Base-by-base conservation (phyloP, 208 protist genomes). In the Wallacemonas sp. region DNA sequence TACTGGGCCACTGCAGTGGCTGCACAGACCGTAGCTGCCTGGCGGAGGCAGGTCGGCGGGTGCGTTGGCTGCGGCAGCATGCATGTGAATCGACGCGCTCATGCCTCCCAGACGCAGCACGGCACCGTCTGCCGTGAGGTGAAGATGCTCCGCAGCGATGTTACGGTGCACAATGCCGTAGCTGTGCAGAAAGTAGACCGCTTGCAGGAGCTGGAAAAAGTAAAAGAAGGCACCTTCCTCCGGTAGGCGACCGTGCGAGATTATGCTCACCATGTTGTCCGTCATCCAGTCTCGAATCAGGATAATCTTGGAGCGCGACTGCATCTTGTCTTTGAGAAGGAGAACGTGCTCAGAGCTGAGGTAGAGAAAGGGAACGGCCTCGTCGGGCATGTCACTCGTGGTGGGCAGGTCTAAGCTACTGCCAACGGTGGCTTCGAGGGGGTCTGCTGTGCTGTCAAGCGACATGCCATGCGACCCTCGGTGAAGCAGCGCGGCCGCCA, bases 181-280 rank as follows among this genome's bases (percentile, higher is more conserved):
- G 19, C 68, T 47, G 65, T 91, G 88, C n/a, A 90, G 80, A 58
- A 94, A 96, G 41, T 79, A 58, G 4, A 97, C 75, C 1, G 77
- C 90, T 42, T 79, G 72, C 19, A 97, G 77, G 11, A 96, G 73
- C 72, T 96, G 89, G 66, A 82, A 88, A 68, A 97, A 97, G 64
- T 90, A 97, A 24, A 77, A 71, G 27, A 86, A 65, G 14, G 84
- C 84, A 4, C 63, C 80, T 9, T 79, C 66, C 62, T 94, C 88
- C n/a, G 49, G 41, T 14, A 96, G 86, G 24, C 68, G 70, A 1
- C 79, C 80, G 36, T 77, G 62, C 8, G 58, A 17, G 4, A 80
- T 44, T 45, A 97, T 73, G 34, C 70, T 78, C 24, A 81, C 63
- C 41, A 94, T 86, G 58, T 90, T 77, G 53, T 94, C 84, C 17